Base-by-base conservation (phyloP, 352 stramenopile species). In the Phytophthora pluvialis region DNA sequence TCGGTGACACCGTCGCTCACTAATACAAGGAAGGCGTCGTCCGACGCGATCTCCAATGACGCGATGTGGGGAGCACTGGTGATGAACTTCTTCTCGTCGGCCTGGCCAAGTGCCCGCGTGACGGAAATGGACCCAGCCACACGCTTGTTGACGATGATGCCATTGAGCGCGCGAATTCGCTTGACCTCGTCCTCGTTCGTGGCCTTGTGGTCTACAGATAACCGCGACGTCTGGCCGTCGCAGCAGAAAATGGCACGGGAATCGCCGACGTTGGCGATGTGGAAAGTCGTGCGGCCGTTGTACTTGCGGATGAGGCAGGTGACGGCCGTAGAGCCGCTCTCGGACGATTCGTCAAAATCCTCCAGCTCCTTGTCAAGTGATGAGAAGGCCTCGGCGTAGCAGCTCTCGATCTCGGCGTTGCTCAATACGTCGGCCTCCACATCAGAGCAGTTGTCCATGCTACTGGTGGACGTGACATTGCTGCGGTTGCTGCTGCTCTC, bases 91-190 rank as follows among this genome's bases (percentile, higher is more conserved):
- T 94, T 93, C 58, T 94, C 86, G 63, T 94, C 81, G 3, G 79
- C 73, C 63, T 94, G 86, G n/a, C 86, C 86, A 5, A 94, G 72
- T 4, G 86, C 86, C 8, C 86, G 77, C 28, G 86, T 92, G 35
- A 94, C 86, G 2, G 82, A 83, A 35, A 92, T 78, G 43, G 81
- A 81, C 8, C 86, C 86, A 25, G 68, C 83, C 31, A 94, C 86
- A 48, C 86, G 86, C 63, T 91, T 91, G 72, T 93, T 93, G 43
- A 94, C 69, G 45, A 94, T 91, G 56, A 94, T 94, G 33, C 86
- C 86, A 49, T 91, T 84, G 26, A 82, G 72, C 8, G 72, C 82
- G 13, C 81, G 82, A 56, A 94, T 94, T 36, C 86, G 86, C 57
- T 76, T 81, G 45, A 85, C 70, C 54, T 94, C 86, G 70, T 89